Conservation (phyloP, 2,329 filamentous ascomycete species). For the Alternaria panax region DNA sequence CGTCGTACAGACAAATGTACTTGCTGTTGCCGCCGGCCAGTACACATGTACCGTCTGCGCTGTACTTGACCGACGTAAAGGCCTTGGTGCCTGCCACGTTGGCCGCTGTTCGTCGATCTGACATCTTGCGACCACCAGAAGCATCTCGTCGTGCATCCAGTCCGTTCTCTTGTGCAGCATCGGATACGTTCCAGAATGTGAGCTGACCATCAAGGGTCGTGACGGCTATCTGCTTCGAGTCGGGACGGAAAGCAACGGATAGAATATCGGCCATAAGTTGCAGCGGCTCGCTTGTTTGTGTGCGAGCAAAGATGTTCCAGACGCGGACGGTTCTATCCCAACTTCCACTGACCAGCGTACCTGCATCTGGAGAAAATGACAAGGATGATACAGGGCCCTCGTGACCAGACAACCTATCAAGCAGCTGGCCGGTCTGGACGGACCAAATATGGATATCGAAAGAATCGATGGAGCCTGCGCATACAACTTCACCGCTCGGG, state of each 20-base stretch:
- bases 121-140: constrained; percentile 87
- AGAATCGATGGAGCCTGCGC: constrained; percentile 91
- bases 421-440: constrained; percentile 93
- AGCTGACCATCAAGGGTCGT: constrained; percentile 93
- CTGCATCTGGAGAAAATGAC: constrained; percentile 86
- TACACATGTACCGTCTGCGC: constrained; percentile 88
- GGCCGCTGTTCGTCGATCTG: constrained; percentile 88
- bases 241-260: constrained; percentile 84
- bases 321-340: constrained; percentile 97
- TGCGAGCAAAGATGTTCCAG: constrained; percentile 93
- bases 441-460: constrained; percentile 99
- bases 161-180: constrained; percentile 84
- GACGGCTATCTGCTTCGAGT: constrained; percentile 88
- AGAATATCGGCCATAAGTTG: constrained; percentile 92
- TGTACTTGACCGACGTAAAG: constrained; percentile 88
- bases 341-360: constrained; percentile 84
- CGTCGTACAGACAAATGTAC: constrained; percentile 97
- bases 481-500: constrained; percentile 93
- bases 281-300: constrained; percentile 92
- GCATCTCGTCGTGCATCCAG: constrained; percentile 91
- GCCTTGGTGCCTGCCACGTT: constrained; percentile 90
- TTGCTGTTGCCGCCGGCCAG: constrained; percentile 96
- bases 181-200: constrained; percentile 91
- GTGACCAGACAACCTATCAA: constrained; percentile 89
- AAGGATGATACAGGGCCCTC: constrained; percentile 91